Conservation (phyloP, 2,329 filamentous ascomycete species). For the Bipolaris victoriae region DNA sequence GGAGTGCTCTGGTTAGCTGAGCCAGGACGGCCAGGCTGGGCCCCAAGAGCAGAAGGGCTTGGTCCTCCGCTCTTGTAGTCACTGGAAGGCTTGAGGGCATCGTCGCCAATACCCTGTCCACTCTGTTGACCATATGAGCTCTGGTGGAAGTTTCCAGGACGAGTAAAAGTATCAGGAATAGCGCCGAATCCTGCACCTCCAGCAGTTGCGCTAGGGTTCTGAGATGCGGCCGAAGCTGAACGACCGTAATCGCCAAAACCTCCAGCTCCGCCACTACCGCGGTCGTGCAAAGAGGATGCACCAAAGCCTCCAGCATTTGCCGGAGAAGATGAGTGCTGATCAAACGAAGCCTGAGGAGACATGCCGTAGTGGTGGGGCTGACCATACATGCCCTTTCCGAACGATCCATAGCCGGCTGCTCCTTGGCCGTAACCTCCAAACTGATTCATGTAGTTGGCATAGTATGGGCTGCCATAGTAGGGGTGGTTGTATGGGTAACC, state of each 20-base stretch:
- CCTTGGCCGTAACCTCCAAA: slow-evolving; percentile 61
- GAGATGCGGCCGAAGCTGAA: slow-evolving; percentile 63
- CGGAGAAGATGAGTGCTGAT: slow-evolving; percentile 68
- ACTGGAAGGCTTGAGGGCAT: slow-evolving; percentile 63
- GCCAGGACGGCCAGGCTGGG: slow-evolving; percentile 66
- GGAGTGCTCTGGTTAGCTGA: slow-evolving; percentile 66
- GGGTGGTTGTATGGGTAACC: slow-evolving; percentile 60
- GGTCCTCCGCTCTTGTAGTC: slow-evolving; percentile 63
- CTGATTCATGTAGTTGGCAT: slow-evolving; percentile 68
- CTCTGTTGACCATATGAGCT: slow-evolving; percentile 55
- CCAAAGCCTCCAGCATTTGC: slow-evolving; percentile 63
- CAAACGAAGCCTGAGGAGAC: slow-evolving; percentile 63
- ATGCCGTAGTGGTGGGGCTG: slow-evolving; percentile 67
- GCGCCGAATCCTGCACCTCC: slow-evolving; percentile 58
- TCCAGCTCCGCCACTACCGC: slow-evolving; percentile 54
- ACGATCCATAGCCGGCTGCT: slow-evolving; percentile 57
- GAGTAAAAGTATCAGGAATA: slow-evolving; percentile 66
- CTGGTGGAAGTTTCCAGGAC: slow-evolving; percentile 62
- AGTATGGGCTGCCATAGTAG: slow-evolving; percentile 68
- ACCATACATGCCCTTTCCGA: slow-evolving; percentile 66
- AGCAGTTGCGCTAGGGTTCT: slow-evolving; percentile 58
- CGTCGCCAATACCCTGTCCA: slow-evolving; percentile 57
- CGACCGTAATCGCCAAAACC: slow-evolving; percentile 67
- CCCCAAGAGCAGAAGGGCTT: slow-evolving; percentile 63
- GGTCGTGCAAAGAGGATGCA: slow-evolving; percentile 54